These are phyloP conservation scores for Rostrohypoxylon terebratum DNA, from an alignment of 495 filamentous ascomycete genomes.

Conservation along the genomic window DNA sequence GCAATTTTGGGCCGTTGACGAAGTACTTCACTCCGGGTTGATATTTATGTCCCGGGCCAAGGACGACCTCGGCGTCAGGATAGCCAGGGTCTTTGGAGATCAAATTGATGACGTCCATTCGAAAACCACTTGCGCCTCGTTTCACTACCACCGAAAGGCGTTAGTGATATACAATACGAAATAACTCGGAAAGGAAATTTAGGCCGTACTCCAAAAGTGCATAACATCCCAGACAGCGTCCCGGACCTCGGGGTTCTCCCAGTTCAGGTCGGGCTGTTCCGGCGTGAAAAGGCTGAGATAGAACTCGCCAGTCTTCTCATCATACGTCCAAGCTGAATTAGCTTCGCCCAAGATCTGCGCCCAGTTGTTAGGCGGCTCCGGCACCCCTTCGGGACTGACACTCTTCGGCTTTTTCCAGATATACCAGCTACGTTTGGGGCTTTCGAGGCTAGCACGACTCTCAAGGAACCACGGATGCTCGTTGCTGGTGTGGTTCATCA, in stretches of 20 bases:
- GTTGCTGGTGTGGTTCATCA: constrained; percentile 74
- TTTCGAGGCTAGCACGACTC: constrained; percentile 62
- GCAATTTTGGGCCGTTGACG: constrained; percentile 69
- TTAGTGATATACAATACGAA: background rate
- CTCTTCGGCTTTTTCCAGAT: constrained; percentile 69
- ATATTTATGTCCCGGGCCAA: constrained; percentile 58
- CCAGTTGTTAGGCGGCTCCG: constrained; percentile 73
- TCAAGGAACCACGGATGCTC: constrained; percentile 74
- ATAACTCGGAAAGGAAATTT: background rate
- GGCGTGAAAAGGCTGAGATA: constrained; percentile 70
- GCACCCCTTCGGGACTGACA: constrained; percentile 59
- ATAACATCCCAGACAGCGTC: constrained; percentile 69
- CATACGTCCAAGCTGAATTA: constrained; percentile 71
- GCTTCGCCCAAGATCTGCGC: constrained; percentile 65
- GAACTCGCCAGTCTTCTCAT: constrained; percentile 66
- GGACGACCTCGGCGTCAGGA: constrained; percentile 66
- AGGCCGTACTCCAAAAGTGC: constrained; percentile 63
- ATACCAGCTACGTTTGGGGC: constrained; percentile 71
- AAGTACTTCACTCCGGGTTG: constrained; percentile 66
- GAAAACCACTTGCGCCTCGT: constrained; percentile 69
- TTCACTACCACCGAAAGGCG: constrained; percentile 50
- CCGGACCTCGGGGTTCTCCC: constrained; percentile 69
- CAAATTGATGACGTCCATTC: constrained; percentile 75
- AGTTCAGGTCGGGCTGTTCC: constrained; percentile 74
- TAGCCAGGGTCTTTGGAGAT: constrained; percentile 69